Evolutionary conservation across 805 yeast genomes (phyloP).

Genomic region (Barnettozyma siamensis): DNA sequence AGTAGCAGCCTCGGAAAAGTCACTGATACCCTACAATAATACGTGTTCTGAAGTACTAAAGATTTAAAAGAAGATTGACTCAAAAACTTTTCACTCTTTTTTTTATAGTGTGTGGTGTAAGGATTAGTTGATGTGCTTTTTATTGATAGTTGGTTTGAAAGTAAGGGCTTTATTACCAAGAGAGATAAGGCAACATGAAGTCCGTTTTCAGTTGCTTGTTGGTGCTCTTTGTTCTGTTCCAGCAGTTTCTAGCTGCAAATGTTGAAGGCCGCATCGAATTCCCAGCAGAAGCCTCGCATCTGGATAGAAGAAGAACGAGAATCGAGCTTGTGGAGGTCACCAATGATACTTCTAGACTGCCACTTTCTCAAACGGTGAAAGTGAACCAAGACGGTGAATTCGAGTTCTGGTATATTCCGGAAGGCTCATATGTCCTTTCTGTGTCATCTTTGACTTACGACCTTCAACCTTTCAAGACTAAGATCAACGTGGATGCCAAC

Average conservation of each 20-base stretch:
- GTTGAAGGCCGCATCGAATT: constrained; percentile 14
- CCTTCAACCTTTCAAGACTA: constrained; percentile 19
- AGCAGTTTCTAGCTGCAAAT: constrained; percentile 6
- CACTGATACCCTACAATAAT: constrained; percentile 27
- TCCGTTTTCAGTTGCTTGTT: neutral
- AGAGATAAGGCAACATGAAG: neutral
- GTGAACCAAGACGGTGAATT: constrained; percentile 15
- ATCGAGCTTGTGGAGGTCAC: constrained; percentile 13
- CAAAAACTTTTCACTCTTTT: constrained; percentile 6
- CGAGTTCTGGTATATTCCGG: constrained; percentile 9
- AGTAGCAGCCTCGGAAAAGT: constrained; percentile 21
- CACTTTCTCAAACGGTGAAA: constrained; percentile 6
- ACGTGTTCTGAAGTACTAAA: constrained; percentile 16
- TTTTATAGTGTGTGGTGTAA: constrained; percentile 3
- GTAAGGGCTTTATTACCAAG: neutral
- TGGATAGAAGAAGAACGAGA: constrained; percentile 12
- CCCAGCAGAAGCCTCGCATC: constrained; percentile 10
- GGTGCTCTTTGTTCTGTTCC: neutral
- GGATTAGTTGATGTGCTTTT: neutral
- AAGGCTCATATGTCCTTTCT: constrained; percentile 18
- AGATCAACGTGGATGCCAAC: constrained; percentile 13
- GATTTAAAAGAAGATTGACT: constrained; percentile 1
- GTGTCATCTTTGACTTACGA: constrained; percentile 18
- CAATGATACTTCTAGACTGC: neutral
- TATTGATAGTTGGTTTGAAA: neutral